These are phyloP conservation scores for Trichoderma cornu-damae DNA, from an alignment of 2,329 filamentous ascomycete genomes.

Conservation along the genomic window DNA sequence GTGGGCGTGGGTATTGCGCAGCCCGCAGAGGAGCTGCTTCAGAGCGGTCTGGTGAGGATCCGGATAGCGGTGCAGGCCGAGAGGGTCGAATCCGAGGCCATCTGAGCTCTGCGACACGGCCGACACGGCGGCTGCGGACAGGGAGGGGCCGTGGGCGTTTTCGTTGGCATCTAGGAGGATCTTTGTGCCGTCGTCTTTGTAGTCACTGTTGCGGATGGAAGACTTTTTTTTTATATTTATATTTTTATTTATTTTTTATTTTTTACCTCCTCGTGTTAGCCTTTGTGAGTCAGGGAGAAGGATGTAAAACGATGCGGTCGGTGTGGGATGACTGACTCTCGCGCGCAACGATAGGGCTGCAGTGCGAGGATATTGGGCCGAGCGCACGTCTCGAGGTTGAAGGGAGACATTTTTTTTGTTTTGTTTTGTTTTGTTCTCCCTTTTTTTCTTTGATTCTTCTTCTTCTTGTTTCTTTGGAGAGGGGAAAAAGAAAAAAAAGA, in stretches of 20 bases:
- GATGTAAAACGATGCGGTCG: neutral
- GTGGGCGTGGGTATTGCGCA: slow-evolving; percentile 82
- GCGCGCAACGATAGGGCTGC: slow-evolving; percentile 73
- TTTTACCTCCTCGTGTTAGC: neutral
- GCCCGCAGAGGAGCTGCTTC: slow-evolving; percentile 78
- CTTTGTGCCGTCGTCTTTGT: slow-evolving; percentile 96
- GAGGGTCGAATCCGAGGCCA: slow-evolving; percentile 56
- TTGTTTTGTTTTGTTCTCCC: no score
- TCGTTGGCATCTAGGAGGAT: slow-evolving; percentile 97
- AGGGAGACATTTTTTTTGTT: slow-evolving; percentile 56
- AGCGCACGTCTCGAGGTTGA: slow-evolving; percentile 69
- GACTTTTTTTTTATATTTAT: no score
- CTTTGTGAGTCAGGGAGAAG: neutral
- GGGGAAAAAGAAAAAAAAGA: no score
- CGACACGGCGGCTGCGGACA: slow-evolving; percentile 46
- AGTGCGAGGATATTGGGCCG: slow-evolving; percentile 71
- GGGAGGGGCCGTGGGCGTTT: slow-evolving; percentile 85
- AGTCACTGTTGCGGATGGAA: slow-evolving; percentile 62
- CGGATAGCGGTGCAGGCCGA: slow-evolving; percentile 87
- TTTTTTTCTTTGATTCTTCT: no score
- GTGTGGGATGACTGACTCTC: slow-evolving; percentile 57
- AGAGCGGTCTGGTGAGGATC: slow-evolving; percentile 88
- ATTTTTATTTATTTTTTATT: no score
- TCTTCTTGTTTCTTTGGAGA: no score
- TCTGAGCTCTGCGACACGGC: slow-evolving; percentile 34